Percentiles rank a stretch among this genome's conserved stretches.
These are phyloP conservation scores for Vittaforma corneae DNA, from an alignment of 371 early-diverging fungal genomes.

Conservation along the genomic window DNA sequence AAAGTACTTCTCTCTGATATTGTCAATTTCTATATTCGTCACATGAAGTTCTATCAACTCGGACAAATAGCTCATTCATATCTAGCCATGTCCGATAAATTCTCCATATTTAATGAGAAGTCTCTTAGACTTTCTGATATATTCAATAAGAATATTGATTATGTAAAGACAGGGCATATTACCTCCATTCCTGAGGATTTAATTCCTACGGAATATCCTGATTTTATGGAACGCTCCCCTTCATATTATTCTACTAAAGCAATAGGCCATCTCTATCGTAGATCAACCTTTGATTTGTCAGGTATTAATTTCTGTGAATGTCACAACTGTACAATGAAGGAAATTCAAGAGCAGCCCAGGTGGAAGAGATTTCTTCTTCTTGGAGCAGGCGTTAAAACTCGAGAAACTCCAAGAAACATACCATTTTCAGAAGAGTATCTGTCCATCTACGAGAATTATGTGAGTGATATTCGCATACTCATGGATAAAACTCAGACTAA, in stretches of 20 bases:
- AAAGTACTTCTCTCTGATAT: conserved; percentile 61
- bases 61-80: conserved; percentile 69
- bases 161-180: conserved; percentile 64
- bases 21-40: conserved; percentile 65
- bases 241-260: conserved; percentile 62
- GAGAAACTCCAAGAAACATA: no score
- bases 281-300: conserved; percentile 4
- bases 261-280: conserved; percentile 63
- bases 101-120: conserved; percentile 60
- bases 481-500: not conserved
- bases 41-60: conserved; percentile 65
- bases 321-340: not conserved
- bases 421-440: not conserved
- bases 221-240: conserved; percentile 67
- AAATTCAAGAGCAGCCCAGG: not conserved
- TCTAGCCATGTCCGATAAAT: conserved; percentile 63
- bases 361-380: not conserved
- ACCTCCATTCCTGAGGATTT: conserved; percentile 51
- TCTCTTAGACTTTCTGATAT: conserved; percentile 64
- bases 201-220: conserved; percentile 62
- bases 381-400: no score
- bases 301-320: not conserved
- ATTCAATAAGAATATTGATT: conserved; percentile 65
- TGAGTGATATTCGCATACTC: not conserved
- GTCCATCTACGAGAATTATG: not conserved